Conservation (phyloP, 192 early-diverging fungal species). For the Chytriomyces sp. region DNA sequence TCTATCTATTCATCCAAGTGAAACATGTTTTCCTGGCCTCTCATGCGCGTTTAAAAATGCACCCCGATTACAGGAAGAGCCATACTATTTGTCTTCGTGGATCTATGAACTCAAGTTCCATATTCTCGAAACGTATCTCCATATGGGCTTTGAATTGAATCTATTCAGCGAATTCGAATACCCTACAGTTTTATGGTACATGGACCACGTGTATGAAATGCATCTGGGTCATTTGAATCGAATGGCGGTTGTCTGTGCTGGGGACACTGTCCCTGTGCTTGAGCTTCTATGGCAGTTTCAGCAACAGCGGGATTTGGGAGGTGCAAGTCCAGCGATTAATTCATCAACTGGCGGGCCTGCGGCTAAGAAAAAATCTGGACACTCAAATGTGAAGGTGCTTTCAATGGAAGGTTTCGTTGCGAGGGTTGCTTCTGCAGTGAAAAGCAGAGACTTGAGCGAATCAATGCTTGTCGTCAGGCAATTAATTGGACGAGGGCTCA, state of each 20-base stretch:
- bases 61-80: not conserved
- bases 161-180: constrained; percentile 38
- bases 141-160: constrained; percentile 38
- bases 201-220: constrained; percentile 31
- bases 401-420: constrained; percentile 16
- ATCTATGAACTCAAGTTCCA: constrained; percentile 31
- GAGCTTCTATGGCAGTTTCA: constrained; percentile 32
- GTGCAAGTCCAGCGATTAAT: not conserved
- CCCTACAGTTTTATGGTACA: constrained; percentile 30
- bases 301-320: not conserved
- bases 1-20: not conserved
- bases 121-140: constrained; percentile 15
- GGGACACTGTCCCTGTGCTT: not conserved
- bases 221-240: constrained; percentile 14
- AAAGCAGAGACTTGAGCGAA: not conserved
- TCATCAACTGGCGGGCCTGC: not conserved
- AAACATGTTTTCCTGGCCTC: not conserved
- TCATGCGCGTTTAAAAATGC: not conserved
- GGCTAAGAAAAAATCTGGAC: not conserved
- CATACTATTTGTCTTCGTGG: constrained; percentile 36
- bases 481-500: constrained; percentile 19
- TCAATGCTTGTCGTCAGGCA: constrained; percentile 10
- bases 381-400: not conserved
- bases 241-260: not conserved
- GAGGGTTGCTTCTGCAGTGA: not conserved